Evolutionary conservation across 305 asterid genomes (phyloP).

Genomic region (Fraxinus baroniana): DNA sequence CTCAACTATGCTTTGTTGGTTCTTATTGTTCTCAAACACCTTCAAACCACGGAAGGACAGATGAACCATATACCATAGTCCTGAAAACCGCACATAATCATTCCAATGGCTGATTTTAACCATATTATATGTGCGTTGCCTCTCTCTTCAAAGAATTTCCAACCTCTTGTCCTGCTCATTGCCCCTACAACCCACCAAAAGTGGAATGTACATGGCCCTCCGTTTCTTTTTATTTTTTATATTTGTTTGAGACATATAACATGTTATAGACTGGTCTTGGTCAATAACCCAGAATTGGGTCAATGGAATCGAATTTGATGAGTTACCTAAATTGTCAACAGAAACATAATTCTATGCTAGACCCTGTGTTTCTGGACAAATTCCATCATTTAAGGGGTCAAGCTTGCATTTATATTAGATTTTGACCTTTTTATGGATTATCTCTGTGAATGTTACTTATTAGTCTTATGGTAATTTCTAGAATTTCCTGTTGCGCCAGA

Average conservation of each 20-base stretch:
- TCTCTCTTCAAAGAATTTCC: background rate
- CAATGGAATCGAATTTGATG: background rate
- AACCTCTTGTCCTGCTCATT: background rate
- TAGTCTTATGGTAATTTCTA: background rate
- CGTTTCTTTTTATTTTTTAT: too few relatives aligned
- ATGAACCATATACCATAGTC: background rate
- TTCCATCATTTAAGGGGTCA: background rate
- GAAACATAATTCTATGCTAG: background rate
- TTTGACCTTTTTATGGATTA: background rate
- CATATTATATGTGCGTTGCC: background rate
- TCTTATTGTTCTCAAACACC: background rate
- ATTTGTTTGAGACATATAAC: background rate
- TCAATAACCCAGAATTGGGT: background rate
- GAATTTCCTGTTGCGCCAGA: background rate
- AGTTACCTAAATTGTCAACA: background rate
- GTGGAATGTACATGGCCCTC: background rate
- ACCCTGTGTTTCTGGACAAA: background rate
- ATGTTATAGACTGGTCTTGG: background rate
- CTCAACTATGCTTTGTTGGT: background rate
- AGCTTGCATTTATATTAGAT: background rate
- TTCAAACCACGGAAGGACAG: background rate
- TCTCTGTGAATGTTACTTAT: background rate
- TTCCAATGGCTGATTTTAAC: background rate
- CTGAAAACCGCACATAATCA: background rate
- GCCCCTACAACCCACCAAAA: background rate